Evolutionary conservation across 495 filamentous ascomycete species (phyloP).

Genomic region (Annulohypoxylon maeteangense): DNA sequence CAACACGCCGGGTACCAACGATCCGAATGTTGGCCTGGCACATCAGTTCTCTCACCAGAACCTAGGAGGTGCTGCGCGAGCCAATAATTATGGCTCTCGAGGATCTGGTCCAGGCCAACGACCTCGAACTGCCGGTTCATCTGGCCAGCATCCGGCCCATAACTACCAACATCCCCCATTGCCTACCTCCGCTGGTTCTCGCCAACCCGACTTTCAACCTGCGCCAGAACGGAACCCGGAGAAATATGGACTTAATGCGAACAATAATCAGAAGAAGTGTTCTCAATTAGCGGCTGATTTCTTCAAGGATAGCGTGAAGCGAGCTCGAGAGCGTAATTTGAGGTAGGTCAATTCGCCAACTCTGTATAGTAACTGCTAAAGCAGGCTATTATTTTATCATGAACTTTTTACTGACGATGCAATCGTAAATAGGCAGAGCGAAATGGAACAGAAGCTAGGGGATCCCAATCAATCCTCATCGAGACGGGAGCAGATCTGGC

Average conservation of each 20-base stretch:
- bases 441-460: conserved; percentile 84
- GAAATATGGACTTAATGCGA: conserved; percentile 69
- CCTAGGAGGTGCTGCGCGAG: conserved; percentile 73
- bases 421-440: conserved; percentile 74
- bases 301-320: conserved; percentile 95
- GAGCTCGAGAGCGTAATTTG: conserved; percentile 89
- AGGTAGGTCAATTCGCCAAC: conserved; percentile 64
- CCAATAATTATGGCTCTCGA: conserved; percentile 72
- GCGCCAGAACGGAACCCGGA: conserved; percentile 79
- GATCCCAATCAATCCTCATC: conserved; percentile 77
- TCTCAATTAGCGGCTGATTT: conserved; percentile 84
- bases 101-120: conserved; percentile 77
- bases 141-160: conserved; percentile 67
- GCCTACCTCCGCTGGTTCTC: conserved; percentile 53
- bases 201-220: conserved; percentile 60
- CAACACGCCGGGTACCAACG: conserved; percentile 67
- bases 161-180: conserved; percentile 73
- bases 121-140: conserved; percentile 79
- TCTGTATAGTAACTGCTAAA: not conserved
- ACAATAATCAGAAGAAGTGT: conserved; percentile 80
- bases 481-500: conserved; percentile 80
- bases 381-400: not conserved
- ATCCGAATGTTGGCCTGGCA: conserved; percentile 83
- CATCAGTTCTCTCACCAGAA: conserved; percentile 99
- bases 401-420: not conserved